Evolutionary conservation across 208 protist species (phyloP).

Genomic region (Trypanosoma vivax): DNA sequence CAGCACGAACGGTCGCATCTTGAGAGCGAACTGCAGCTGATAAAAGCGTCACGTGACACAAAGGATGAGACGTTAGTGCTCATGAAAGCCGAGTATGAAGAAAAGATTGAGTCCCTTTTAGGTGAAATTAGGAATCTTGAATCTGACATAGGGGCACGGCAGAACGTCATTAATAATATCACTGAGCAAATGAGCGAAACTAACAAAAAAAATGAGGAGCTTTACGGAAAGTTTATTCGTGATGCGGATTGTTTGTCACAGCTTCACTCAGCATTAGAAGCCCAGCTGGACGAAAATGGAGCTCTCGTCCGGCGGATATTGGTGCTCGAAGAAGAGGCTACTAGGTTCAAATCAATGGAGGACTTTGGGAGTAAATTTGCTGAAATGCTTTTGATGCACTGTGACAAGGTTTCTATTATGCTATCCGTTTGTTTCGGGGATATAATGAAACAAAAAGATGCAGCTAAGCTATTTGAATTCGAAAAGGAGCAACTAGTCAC

Average conservation of each 20-base stretch:
- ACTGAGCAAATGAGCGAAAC: conserved; percentile 51
- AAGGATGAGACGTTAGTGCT: conserved; percentile 66
- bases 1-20: conserved; percentile 19
- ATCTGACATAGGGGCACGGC: conserved; percentile 37
- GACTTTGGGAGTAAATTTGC: not conserved
- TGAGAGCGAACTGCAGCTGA: conserved; percentile 38
- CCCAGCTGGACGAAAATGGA: conserved; percentile 12
- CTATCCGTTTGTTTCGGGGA: too few relatives aligned
- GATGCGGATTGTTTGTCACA: conserved; percentile 33
- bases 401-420: not conserved
- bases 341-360: conserved; percentile 2
- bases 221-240: conserved; percentile 48
- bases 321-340: conserved; percentile 2
- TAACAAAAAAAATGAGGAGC: conserved; percentile 43
- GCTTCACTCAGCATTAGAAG: conserved; percentile 13
- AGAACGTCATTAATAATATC: conserved; percentile 56
- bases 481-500: too few relatives aligned
- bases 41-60: conserved; percentile 24
- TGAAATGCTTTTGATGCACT: conserved; percentile 11
- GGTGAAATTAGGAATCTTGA: conserved; percentile 37
- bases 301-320: conserved; percentile 3
- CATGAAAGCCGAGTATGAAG: conserved; percentile 35
- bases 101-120: conserved; percentile 26
- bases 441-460: too few relatives aligned
- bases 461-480: too few relatives aligned